A percentile compares a stretch with the other conserved stretches of the same genome.
These are phyloP conservation scores for Euphorbia lathyris DNA, from an alignment of 345 rosid species.

Conservation along the genomic window DNA sequence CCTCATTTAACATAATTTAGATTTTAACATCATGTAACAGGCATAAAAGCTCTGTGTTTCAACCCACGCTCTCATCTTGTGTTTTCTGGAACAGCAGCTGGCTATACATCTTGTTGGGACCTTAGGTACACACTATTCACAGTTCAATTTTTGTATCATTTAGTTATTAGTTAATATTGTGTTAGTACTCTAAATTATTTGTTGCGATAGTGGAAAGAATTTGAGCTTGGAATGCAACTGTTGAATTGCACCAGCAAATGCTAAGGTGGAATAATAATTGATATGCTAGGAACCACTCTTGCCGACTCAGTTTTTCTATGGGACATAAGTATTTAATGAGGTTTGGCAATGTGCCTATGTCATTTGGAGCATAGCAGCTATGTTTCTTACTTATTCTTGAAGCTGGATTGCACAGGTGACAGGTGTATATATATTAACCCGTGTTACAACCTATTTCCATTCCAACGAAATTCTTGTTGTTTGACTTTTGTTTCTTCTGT, in stretches of 20 bases:
- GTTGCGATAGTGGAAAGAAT: background rate
- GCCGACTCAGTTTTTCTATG: background rate
- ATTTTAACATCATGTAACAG: conserved; percentile 37
- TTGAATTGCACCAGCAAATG: background rate
- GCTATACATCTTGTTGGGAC: conserved; percentile 81
- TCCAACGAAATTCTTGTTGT: no score
- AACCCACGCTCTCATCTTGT: conserved; percentile 56
- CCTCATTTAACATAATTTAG: conserved; percentile 2
- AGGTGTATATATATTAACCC: no score
- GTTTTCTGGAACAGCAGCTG: conserved; percentile 73
- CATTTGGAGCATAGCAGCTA: no score
- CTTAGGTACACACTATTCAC: conserved; percentile 50
- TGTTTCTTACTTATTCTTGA: background rate
- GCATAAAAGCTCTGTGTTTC: conserved; percentile 63
- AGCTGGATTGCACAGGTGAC: background rate
- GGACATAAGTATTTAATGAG: background rate
- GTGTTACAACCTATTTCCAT: no score
- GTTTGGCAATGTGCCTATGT: no score
- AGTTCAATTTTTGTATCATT: background rate
- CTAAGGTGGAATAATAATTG: background rate
- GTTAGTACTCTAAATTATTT: background rate
- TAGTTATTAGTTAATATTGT: background rate
- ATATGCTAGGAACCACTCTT: background rate
- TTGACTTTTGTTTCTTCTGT: no score
- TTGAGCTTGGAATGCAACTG: background rate